Evolutionary conservation across 2,329 filamentous ascomycete genomes (phyloP), one percentile per base, ranked within the genome.

Genomic region (Drechslerella dactyloides): DNA sequence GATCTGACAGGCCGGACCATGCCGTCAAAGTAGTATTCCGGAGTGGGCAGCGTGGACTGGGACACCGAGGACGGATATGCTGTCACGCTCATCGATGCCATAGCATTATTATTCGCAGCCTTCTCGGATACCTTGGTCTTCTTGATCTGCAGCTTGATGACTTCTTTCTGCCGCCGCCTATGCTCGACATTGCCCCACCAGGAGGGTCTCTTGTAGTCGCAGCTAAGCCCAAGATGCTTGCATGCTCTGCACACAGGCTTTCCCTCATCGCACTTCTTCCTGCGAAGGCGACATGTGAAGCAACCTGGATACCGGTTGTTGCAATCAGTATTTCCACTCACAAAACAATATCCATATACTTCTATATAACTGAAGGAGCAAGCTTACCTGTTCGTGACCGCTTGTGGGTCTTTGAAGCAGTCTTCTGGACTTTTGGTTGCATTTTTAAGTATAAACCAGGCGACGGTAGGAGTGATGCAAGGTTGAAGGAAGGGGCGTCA

Each of bases 91-190:
- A 72, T 72, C 60, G 68, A 72, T 65, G 68, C 68, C 68, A 72
- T 72, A 53, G 60, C 68, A 57, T 72, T 72, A 44, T 72, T 72
- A 44, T 72, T 72, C 50, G 68, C 68, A 46, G 68, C 84, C 86
- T 96, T 96, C 82, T 97, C 93, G 24, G 88, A 88, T 76, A 96
- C 85, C 85, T 97, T 97, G 79, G 94, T 97, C 79, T 89, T 87
- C 86, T 96, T 97, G 84, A 99, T 97, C 81, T 93, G 91, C 81
- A 90, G 89, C 85, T 99, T 99, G 84, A 99, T 96, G 76, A 89
- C 83, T 79, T 97, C 94, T 82, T 97, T 99, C 80, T 97, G 91
- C 64, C 88, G 83, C 77, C 89, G 87, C 76, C 94, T 85, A 78
- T 90, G 87, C 74, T 96, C 92, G 78, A 90, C 90, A 84, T 94